A percentile compares a stretch with the other conserved stretches of the same genome.
Evolutionary conservation across 1,284 basidiomycete genomes (phyloP).

Genomic region (Inonotus hispidus): DNA sequence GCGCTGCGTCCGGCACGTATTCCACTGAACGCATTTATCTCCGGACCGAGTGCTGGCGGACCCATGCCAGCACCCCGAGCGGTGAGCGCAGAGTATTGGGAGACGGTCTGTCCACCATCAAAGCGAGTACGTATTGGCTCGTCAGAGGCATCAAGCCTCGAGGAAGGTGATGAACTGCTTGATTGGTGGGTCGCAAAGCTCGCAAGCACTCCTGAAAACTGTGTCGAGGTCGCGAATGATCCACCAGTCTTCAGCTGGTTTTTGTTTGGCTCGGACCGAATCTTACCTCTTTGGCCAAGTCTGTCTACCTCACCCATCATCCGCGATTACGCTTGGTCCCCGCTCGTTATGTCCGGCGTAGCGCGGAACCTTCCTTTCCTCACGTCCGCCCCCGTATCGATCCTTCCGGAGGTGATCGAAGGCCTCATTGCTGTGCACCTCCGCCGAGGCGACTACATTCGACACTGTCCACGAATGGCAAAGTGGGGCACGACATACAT

Average conservation of each 20-base stretch:
- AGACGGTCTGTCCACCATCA: conserved; percentile 32
- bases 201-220: conserved; percentile 30
- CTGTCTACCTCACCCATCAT: conserved; percentile 43
- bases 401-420: conserved; percentile 26
- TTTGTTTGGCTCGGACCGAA: conserved; percentile 26
- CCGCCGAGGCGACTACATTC: conserved; percentile 59
- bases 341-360: conserved; percentile 49
- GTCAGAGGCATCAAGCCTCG: conserved; percentile 19
- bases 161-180: conserved; percentile 25
- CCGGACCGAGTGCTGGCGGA: conserved; percentile 38
- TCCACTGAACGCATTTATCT: conserved; percentile 23
- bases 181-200: conserved; percentile 33
- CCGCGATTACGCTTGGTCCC: conserved; percentile 51
- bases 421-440: conserved; percentile 63
- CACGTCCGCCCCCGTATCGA: conserved; percentile 1
- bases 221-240: conserved; percentile 28
- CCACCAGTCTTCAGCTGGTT: conserved; percentile 26
- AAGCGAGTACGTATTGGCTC: conserved; percentile 25
- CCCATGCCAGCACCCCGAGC: conserved; percentile 32
- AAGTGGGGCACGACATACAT: conserved; percentile 45
- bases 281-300: conserved; percentile 11
- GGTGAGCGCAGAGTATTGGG: conserved; percentile 32
- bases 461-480: conserved; percentile 54
- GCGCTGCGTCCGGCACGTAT: conserved; percentile 21
- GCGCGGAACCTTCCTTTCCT: conserved; percentile 43